Conservation (phyloP, 257 asterid genomes). For the Penstemon newberryi region DNA sequence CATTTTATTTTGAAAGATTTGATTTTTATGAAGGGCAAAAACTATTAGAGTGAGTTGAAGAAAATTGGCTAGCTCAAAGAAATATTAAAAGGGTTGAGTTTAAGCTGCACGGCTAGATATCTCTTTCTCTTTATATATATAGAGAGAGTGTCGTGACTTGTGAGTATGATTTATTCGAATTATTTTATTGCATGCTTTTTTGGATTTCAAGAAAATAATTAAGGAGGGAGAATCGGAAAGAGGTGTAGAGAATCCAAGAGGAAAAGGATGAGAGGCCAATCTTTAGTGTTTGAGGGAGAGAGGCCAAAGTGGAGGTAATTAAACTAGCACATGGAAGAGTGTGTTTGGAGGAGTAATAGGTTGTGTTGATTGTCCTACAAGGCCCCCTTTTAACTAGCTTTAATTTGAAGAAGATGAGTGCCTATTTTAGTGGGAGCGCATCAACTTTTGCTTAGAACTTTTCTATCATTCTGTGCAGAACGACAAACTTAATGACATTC, state of each 20-base stretch:
- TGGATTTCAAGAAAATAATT: conserved; percentile 31
- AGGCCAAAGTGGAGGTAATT: conserved; percentile 43
- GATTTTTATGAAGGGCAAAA: neutral
- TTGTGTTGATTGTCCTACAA: conserved; percentile 44
- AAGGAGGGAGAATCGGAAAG: conserved; percentile 46
- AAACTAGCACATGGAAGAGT: conserved; percentile 61
- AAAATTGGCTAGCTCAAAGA: too few species aligned
- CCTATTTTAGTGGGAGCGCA: conserved; percentile 44
- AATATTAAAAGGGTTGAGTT: neutral
- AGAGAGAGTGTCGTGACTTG: neutral
- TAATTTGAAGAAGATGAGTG: conserved; percentile 39
- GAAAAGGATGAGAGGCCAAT: conserved; percentile 50
- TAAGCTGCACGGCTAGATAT: conserved; percentile 26
- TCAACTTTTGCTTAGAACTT: conserved; percentile 32
- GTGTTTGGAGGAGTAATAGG: conserved; percentile 75
- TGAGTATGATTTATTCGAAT: neutral
- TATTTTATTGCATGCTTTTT: neutral
- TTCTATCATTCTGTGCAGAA: neutral
- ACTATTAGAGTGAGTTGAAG: neutral
- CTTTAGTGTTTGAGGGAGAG: conserved; percentile 38
- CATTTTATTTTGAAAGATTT: conserved; percentile 28
- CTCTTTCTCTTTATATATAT: neutral
- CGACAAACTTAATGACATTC: too few species aligned
- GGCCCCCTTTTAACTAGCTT: conserved; percentile 17
- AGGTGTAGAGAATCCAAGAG: conserved; percentile 53